A percentile compares a stretch with the other conserved stretches of the same genome.
Conservation (phyloP, 2,329 filamentous ascomycete species). For the Camillea tinctor region DNA sequence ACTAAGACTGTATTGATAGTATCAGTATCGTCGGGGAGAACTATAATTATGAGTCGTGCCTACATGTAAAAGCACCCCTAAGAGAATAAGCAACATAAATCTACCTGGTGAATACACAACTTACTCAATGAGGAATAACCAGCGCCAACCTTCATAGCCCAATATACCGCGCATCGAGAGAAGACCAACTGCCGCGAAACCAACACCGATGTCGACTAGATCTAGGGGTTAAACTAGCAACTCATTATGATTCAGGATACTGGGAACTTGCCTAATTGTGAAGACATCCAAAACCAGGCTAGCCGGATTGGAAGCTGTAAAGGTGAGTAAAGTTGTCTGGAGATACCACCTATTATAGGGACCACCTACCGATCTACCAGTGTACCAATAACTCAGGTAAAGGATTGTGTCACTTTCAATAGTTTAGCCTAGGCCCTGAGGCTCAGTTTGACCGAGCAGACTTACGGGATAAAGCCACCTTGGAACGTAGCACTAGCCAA, state of each 20-base stretch:
- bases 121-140: slow-evolving; percentile 48
- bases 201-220: slow-evolving; percentile 45
- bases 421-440: slow-evolving; percentile 2
- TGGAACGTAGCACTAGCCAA: slow-evolving; percentile 40
- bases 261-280: slow-evolving; percentile 24
- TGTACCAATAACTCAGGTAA: slow-evolving; percentile 72
- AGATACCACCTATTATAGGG: not conserved
- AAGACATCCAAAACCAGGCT: slow-evolving; percentile 64
- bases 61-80: slow-evolving; percentile 35
- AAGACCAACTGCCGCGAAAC: slow-evolving; percentile 57
- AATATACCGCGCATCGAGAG: slow-evolving; percentile 52
- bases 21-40: slow-evolving; percentile 41
- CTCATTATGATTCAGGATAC: not conserved
- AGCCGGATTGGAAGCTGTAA: slow-evolving; percentile 59
- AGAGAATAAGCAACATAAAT: slow-evolving; percentile 12
- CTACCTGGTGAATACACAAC: slow-evolving; percentile 9
- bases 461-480: slow-evolving; percentile 60
- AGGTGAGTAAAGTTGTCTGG: slow-evolving; percentile 8
- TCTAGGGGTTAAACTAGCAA: slow-evolving; percentile 5
- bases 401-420: slow-evolving; percentile 43
- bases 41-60: slow-evolving; percentile 2
- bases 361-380: slow-evolving; percentile 44
- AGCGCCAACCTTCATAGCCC: slow-evolving; percentile 56
- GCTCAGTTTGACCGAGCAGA: slow-evolving; percentile 17
- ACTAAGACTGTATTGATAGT: slow-evolving; percentile 39